A percentile compares a stretch with the other conserved stretches of the same genome.
Evolutionary conservation across 148 eudicot species (phyloP).

Genomic region (Fagopyrum tataricum): DNA sequence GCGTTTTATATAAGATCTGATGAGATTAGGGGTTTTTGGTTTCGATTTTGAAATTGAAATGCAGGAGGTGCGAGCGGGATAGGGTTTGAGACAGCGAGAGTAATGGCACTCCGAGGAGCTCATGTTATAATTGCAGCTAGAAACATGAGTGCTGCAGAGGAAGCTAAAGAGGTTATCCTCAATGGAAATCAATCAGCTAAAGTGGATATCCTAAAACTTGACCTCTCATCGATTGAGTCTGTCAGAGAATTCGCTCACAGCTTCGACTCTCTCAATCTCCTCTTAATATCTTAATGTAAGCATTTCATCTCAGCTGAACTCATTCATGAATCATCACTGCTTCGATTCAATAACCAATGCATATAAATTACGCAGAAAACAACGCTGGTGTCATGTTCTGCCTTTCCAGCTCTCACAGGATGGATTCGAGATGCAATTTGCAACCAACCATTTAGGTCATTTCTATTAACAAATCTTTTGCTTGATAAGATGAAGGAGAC

Average conservation of each 20-base stretch:
- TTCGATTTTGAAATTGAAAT: background rate
- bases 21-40: background rate
- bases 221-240: slow-evolving; percentile 53
- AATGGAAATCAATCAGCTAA: slow-evolving; percentile 35
- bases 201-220: slow-evolving; percentile 50
- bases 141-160: slow-evolving; percentile 54
- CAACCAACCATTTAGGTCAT: slow-evolving; percentile 82
- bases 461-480: slow-evolving; percentile 58
- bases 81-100: slow-evolving; percentile 77
- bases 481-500: slow-evolving; percentile 74
- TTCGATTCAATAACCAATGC: too few species aligned
- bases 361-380: slow-evolving; percentile 42
- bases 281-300: slow-evolving; percentile 66
- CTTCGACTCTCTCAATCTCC: slow-evolving; percentile 49
- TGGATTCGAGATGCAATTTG: slow-evolving; percentile 78
- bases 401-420: slow-evolving; percentile 63
- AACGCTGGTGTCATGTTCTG: slow-evolving; percentile 93
- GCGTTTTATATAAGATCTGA: too few species aligned
- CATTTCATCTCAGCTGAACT: background rate
- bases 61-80: slow-evolving; percentile 82
- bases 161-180: slow-evolving; percentile 51
- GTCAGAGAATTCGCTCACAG: slow-evolving; percentile 43
- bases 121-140: slow-evolving; percentile 70
- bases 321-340: too few species aligned
- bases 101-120: slow-evolving; percentile 51